Percentiles rank a stretch among this genome's conserved stretches.
Evolutionary conservation across 306 rosid species (phyloP).

Genomic region (Quercus parvula): DNA sequence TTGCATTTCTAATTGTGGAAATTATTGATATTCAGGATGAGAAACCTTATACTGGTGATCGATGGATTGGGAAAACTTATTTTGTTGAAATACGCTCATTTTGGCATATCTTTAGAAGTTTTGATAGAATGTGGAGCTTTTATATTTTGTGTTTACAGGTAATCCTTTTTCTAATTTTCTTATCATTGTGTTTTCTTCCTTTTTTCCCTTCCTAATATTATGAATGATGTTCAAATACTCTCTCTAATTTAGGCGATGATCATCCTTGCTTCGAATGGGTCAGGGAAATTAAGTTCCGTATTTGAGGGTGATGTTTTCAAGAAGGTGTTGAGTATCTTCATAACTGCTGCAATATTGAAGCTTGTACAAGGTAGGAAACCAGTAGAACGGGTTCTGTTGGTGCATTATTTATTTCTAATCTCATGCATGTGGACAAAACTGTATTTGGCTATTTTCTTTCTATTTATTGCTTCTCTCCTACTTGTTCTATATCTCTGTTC

Average conservation of each 20-base stretch:
- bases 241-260: conserved; percentile 74
- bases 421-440: not conserved
- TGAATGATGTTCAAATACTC: conserved; percentile 18
- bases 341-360: conserved; percentile 93
- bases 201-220: conserved; percentile 18
- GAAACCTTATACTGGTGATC: conserved; percentile 19
- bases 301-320: conserved; percentile 75
- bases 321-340: conserved; percentile 87
- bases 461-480: not conserved
- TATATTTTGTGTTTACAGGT: conserved; percentile 89
- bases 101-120: conserved; percentile 93
- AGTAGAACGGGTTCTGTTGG: conserved; percentile 15
- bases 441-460: not conserved
- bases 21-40: conserved; percentile 46
- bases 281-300: conserved; percentile 59
- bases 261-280: conserved; percentile 84
- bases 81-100: conserved; percentile 93
- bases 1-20: conserved; percentile 4
- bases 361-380: conserved; percentile 78
- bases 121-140: conserved; percentile 97
- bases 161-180: conserved; percentile 14
- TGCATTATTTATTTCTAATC: conserved; percentile 11
- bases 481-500: not conserved
- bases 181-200: conserved; percentile 12
- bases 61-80: conserved; percentile 80